These are phyloP conservation scores for Euphorbia tirucalli DNA, from an alignment of 345 rosid species.

Conservation along the genomic window DNA sequence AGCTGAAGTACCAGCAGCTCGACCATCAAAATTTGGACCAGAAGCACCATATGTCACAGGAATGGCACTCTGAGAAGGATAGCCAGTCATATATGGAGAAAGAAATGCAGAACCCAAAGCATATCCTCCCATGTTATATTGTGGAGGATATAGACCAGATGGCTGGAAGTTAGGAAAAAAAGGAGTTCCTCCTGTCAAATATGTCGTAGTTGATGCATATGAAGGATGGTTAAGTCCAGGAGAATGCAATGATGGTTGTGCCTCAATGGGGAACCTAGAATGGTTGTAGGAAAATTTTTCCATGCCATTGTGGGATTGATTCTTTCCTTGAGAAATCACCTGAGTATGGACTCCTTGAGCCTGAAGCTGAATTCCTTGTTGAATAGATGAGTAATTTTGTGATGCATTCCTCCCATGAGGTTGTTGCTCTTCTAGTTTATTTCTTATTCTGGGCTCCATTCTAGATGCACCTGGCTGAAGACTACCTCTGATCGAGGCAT, in stretches of 20 bases:
- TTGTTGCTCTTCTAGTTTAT: conserved; percentile 56
- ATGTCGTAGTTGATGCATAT: conserved; percentile 18
- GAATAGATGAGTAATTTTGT: conserved; percentile 39
- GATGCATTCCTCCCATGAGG: conserved; percentile 49
- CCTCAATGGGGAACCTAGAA: conserved; percentile 11
- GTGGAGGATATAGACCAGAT: conserved; percentile 27
- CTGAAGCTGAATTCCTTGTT: conserved; percentile 41
- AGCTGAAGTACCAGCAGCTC: conserved; percentile 29
- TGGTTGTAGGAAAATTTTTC: background rate
- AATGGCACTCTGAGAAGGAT: conserved; percentile 24
- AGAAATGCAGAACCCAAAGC: conserved; percentile 22
- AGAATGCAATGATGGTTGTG: conserved; percentile 10
- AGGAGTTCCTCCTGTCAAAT: conserved; percentile 23
- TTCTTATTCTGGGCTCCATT: conserved; percentile 39
- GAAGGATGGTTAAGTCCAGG: conserved; percentile 23
- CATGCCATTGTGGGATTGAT: conserved; percentile 33
- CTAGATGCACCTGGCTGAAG: conserved; percentile 38
- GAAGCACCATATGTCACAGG: conserved; percentile 24
- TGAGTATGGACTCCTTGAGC: conserved; percentile 40
- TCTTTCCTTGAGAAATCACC: conserved; percentile 43
- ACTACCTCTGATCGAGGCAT: conserved; percentile 34
- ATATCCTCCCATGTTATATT: conserved; percentile 21
- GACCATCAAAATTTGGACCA: conserved; percentile 18
- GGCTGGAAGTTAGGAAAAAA: conserved; percentile 28
- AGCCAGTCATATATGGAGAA: conserved; percentile 25